These are phyloP conservation scores for Hanseniaspora pseudoguilliermondii DNA, from an alignment of 805 yeast genomes.

Conservation along the genomic window DNA sequence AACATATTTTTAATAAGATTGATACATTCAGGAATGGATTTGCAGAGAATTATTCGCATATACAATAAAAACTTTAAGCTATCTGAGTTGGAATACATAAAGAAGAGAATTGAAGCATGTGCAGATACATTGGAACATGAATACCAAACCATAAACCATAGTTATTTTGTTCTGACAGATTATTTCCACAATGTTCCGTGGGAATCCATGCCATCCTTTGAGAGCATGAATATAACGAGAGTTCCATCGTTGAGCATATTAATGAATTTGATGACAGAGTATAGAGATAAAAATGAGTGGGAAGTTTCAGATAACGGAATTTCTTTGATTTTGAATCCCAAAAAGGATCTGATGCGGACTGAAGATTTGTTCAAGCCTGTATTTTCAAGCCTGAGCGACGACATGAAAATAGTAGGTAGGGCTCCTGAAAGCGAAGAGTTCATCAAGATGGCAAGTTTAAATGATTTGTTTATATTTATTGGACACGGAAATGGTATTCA, in stretches of 20 bases:
- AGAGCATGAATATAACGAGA: conserved; percentile 49
- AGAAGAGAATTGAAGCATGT: background rate
- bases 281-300: conserved; percentile 15
- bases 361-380: conserved; percentile 41
- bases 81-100: background rate
- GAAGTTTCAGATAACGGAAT: conserved; percentile 27
- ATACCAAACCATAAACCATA: conserved; percentile 32
- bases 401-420: conserved; percentile 23
- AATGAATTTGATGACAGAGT: conserved; percentile 26
- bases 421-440: conserved; percentile 49
- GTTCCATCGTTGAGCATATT: conserved; percentile 54
- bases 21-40: background rate
- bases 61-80: background rate
- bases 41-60: background rate
- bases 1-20: background rate
- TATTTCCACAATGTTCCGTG: conserved; percentile 68
- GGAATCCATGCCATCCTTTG: conserved; percentile 62
- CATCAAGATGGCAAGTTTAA: conserved; percentile 29
- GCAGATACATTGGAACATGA: background rate
- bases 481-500: conserved; percentile 98
- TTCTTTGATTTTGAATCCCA: conserved; percentile 67
- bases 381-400: conserved; percentile 32
- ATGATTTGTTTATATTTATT: conserved; percentile 54
- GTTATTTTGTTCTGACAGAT: conserved; percentile 57
- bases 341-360: conserved; percentile 59